Percentiles rank a stretch among this genome's conserved stretches.
Conservation (phyloP, 148 eudicot species). For the Rhododendron ferrugineum region DNA sequence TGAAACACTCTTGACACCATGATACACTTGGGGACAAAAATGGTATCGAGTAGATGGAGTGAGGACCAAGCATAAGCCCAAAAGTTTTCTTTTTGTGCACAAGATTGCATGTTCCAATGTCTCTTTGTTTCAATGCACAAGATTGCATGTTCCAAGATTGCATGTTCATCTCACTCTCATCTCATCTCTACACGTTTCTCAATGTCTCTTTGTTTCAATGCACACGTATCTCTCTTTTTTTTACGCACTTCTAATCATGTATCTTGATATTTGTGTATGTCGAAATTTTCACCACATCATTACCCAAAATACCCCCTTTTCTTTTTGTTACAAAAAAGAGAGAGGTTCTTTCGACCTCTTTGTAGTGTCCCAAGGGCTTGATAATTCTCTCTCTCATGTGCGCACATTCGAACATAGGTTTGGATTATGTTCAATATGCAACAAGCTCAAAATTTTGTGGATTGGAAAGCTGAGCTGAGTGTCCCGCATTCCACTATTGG, state of each 20-base stretch:
- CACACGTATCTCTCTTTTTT: not conserved
- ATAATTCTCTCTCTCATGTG: not conserved
- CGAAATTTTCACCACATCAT: not conserved
- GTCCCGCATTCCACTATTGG: not conserved
- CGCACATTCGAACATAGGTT: not conserved
- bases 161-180: too few species aligned
- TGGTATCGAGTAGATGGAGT: not conserved
- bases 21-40: not conserved
- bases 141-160: too few species aligned
- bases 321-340: not conserved
- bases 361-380: not conserved
- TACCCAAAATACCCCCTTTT: not conserved
- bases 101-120: not conserved
- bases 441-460: not conserved
- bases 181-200: too few species aligned
- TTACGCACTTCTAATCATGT: not conserved
- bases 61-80: not conserved
- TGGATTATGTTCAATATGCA: not conserved
- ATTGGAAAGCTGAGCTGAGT: not conserved
- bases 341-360: not conserved
- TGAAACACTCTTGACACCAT: not conserved
- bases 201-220: not conserved
- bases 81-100: not conserved
- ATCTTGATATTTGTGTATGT: not conserved
- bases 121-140: not conserved